These are phyloP conservation scores for Ascodesmis nigricans DNA, from an alignment of 495 filamentous ascomycete genomes.

Conservation along the genomic window DNA sequence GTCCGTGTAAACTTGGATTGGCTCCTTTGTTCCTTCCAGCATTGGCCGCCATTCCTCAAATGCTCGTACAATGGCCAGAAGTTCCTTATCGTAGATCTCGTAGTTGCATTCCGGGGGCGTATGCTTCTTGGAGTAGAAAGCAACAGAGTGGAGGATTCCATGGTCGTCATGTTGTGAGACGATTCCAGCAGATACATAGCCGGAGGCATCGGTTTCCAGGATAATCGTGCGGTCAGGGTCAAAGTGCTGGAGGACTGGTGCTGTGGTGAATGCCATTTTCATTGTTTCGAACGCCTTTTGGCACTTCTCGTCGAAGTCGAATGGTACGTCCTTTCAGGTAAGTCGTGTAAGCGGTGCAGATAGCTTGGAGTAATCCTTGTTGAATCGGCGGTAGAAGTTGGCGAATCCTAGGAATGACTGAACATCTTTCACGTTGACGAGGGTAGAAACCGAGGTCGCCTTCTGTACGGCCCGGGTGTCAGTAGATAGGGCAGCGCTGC, in stretches of 20 bases:
- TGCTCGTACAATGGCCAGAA: conserved; percentile 5
- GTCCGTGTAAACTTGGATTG: conserved; percentile 11
- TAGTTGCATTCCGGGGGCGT: conserved; percentile 7
- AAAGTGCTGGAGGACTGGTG: conserved; percentile 3
- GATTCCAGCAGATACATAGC: conserved; percentile 4
- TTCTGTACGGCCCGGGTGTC: no score
- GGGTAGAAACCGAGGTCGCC: no score
- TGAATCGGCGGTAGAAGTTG: conserved; percentile 10
- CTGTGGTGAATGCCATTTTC: neutral
- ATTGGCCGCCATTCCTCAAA: conserved; percentile 21
- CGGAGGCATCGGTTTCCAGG: conserved; percentile 6
- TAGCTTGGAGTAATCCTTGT: conserved; percentile 1
- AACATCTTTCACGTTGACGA: conserved; percentile 7
- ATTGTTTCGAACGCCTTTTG: neutral
- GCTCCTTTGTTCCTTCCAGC: conserved; percentile 7
- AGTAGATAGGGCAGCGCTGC: no score
- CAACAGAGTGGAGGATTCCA: conserved; percentile 2
- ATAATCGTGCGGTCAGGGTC: neutral
- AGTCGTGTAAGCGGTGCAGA: neutral
- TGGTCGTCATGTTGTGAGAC: neutral
- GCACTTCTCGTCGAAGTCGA: neutral
- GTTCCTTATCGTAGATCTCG: conserved; percentile 7
- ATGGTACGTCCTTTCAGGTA: neutral
- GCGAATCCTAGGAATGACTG: conserved; percentile 14
- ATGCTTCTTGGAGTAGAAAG: conserved; percentile 4